Conservation (phyloP, 179 eudicot genomes). For the Spinacia oleracea region DNA sequence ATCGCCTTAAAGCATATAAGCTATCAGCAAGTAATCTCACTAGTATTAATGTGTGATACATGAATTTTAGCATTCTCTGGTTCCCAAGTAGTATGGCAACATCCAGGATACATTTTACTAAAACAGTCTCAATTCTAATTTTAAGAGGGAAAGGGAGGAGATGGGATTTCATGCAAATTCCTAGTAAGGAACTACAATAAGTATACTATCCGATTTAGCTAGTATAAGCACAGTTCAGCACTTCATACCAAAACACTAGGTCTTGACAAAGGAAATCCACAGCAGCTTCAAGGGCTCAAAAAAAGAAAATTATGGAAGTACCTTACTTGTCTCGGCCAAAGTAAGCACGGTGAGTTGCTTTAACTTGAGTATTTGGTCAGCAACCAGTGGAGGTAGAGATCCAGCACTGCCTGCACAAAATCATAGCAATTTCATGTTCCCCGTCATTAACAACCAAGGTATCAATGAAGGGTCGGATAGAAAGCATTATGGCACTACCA, state of each 20-base stretch:
- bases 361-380: constrained; percentile 87
- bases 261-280: neutral
- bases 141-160: neutral
- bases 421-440: neutral
- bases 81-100: neutral
- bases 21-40: neutral
- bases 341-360: constrained; percentile 96
- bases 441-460: neutral
- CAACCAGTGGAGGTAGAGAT: constrained; percentile 61
- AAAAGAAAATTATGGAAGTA: constrained; percentile 18
- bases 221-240: neutral
- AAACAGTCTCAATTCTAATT: neutral
- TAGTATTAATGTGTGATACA: neutral
- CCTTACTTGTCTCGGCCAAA: constrained; percentile 91
- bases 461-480: neutral
- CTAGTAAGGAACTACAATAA: neutral
- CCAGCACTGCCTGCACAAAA: constrained; percentile 55
- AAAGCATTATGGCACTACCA: neutral
- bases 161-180: neutral
- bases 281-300: neutral
- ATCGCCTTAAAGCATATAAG: neutral
- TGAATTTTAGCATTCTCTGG: neutral
- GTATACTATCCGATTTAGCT: neutral
- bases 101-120: neutral
- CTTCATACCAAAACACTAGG: neutral